phyloP scores from a whole-genome alignment of 257 asterid species.

The Solanum commersonii region DNA sequence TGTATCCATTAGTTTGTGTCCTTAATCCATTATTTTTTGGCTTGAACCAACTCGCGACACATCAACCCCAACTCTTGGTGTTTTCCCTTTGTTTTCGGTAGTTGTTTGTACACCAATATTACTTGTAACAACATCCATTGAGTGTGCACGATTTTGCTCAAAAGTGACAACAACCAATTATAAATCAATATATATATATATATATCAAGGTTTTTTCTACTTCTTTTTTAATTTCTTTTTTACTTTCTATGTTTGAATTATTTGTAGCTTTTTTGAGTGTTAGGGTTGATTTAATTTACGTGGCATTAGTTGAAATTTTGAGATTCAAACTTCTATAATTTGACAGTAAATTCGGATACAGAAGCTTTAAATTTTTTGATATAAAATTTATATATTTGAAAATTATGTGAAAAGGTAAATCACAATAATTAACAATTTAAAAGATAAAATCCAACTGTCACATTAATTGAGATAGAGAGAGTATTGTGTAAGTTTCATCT shows the following conservation, averaged over 20 bases:
- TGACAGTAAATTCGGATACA: background rate
- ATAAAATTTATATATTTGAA: too few relatives aligned
- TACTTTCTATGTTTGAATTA: background rate
- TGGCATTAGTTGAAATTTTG: background rate
- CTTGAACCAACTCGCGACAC: too few relatives aligned
- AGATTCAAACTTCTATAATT: background rate
- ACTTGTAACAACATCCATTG: too few relatives aligned
- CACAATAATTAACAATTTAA: background rate
- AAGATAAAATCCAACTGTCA: background rate
- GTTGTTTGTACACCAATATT: too few relatives aligned
- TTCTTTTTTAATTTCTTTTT: background rate
- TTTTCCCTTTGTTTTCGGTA: too few relatives aligned
- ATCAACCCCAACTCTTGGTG: too few relatives aligned
- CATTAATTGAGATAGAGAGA: background rate
- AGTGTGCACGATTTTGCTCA: too few relatives aligned
- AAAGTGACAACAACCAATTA: too few relatives aligned
- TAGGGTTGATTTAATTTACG: background rate
- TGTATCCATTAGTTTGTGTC: too few relatives aligned
- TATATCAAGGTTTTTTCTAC: constrained; percentile 34
- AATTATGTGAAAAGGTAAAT: background rate
- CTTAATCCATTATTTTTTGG: too few relatives aligned
- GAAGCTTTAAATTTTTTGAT: background rate
- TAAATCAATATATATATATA: too few relatives aligned
- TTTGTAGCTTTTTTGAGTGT: background rate
- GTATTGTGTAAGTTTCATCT: too few relatives aligned